Conservation (phyloP, 2,329 filamentous ascomycete species). For the Epichloe elymi region DNA sequence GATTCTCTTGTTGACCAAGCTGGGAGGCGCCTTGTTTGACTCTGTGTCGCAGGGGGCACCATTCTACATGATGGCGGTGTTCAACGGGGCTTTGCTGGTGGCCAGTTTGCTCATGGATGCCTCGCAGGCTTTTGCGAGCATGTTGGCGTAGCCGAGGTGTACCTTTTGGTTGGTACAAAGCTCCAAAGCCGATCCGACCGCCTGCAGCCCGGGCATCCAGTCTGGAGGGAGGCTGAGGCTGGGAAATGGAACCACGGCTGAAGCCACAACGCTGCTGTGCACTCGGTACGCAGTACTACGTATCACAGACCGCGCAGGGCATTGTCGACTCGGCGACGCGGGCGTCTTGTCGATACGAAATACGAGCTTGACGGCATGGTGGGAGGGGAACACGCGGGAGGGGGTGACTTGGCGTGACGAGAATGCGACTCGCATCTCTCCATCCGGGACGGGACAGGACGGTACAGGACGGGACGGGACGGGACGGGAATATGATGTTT, state of each 20-base stretch:
- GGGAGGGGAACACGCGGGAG: neutral
- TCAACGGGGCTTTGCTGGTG: constrained; percentile 62
- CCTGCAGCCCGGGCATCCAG: no score
- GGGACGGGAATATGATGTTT: no score
- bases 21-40: constrained; percentile 82
- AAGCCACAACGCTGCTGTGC: neutral
- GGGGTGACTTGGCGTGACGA: neutral
- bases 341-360: neutral
- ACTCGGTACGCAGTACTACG: no score
- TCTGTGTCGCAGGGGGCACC: constrained; percentile 58
- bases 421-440: neutral
- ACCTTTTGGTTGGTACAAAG: no score
- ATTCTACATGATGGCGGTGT: constrained; percentile 87
- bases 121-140: constrained; percentile 22
- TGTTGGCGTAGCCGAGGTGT: neutral
- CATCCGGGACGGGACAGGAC: no score
- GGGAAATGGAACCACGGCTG: neutral
- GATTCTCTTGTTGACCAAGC: constrained; percentile 81
- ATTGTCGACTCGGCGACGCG: neutral
- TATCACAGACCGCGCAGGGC: neutral
- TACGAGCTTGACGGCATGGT: constrained; percentile 1
- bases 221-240: no score
- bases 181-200: no score
- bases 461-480: no score
- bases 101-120: constrained; percentile 39